These are phyloP conservation scores for Debaryomyces sp. DNA, from an alignment of 1,139 yeast genomes.

Conservation along the genomic window DNA sequence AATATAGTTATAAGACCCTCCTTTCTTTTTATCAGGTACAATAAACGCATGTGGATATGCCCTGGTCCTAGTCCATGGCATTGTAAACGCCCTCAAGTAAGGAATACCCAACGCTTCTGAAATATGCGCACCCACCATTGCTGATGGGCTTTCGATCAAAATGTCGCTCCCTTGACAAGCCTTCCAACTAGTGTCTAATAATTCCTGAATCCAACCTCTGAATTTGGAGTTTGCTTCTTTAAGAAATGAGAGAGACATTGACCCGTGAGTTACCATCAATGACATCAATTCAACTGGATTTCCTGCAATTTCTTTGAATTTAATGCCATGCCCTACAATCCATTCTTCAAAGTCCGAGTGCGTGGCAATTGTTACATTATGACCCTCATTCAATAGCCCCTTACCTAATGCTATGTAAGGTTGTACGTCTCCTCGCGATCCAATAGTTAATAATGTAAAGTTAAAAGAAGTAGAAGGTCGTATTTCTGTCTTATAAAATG, in stretches of 20 bases:
- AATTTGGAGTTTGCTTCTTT: constrained; percentile 82
- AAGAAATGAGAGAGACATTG: constrained; percentile 79
- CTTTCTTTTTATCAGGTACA: constrained; percentile 90
- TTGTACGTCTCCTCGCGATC: constrained; percentile 95
- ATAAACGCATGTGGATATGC: constrained; percentile 97
- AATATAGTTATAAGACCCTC: constrained; percentile 88
- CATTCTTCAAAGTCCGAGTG: constrained; percentile 80
- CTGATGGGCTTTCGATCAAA: constrained; percentile 89
- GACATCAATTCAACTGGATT: constrained; percentile 92
- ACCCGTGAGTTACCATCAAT: constrained; percentile 88
- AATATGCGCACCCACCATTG: constrained; percentile 93
- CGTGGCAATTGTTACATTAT: constrained; percentile 79
- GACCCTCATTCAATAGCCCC: constrained; percentile 80
- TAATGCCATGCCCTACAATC: constrained; percentile 67
- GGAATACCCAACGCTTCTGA: constrained; percentile 92
- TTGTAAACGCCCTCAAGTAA: constrained; percentile 91
- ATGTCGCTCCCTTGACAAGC: constrained; percentile 87
- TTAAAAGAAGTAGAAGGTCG: constrained; percentile 56
- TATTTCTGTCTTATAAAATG: constrained; percentile 54
- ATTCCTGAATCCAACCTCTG: constrained; percentile 76
- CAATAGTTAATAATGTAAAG: constrained; percentile 81
- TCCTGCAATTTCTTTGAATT: constrained; percentile 80
- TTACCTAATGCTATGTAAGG: constrained; percentile 91
- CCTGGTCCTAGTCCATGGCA: constrained; percentile 97
- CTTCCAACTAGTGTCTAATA: constrained; percentile 72